A percentile compares a stretch with the other conserved stretches of the same genome.
These are phyloP conservation scores for Colletotrichum melonis DNA, from an alignment of 2,329 filamentous ascomycete genomes.

Conservation along the genomic window DNA sequence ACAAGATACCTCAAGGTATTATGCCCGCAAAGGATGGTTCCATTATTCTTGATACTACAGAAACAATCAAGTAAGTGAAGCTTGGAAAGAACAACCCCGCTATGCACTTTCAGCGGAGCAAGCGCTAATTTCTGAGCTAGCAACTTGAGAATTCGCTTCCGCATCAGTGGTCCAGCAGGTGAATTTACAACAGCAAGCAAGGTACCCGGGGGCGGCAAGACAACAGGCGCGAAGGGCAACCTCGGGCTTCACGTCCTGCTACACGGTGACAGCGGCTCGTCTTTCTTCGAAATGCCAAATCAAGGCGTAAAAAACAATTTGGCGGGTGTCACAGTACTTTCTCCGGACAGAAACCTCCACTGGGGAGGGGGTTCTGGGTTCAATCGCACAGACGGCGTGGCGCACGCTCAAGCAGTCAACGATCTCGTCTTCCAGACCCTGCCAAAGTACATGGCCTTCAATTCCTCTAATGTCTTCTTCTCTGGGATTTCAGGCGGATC, in stretches of 20 bases:
- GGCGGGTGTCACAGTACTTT: conserved; percentile 64
- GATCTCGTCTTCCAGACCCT: conserved; percentile 61
- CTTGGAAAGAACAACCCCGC: too few relatives aligned
- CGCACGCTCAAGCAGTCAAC: conserved; percentile 66
- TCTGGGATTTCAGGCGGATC: conserved; percentile 67
- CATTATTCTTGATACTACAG: conserved; percentile 66
- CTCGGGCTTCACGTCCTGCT: conserved; percentile 67
- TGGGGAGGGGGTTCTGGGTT: conserved; percentile 67
- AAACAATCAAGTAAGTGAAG: conserved; percentile 61
- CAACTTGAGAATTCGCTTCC: conserved; percentile 65
- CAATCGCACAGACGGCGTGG: conserved; percentile 64
- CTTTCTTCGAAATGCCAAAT: conserved; percentile 69
- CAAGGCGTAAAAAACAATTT: conserved; percentile 61
- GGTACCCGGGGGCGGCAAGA: conserved; percentile 47
- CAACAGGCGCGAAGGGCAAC: conserved; percentile 41
- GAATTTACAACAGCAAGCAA: conserved; percentile 62
- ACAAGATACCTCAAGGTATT: conserved; percentile 47
- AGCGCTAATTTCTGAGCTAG: conserved; percentile 41
- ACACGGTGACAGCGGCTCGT: conserved; percentile 69
- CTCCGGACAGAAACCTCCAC: conserved; percentile 65
- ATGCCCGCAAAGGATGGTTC: conserved; percentile 63
- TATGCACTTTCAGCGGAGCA: not conserved
- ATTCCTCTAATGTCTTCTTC: conserved; percentile 64
- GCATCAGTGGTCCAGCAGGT: conserved; percentile 63
- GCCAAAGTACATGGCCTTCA: conserved; percentile 64